phyloP scores from a whole-genome alignment of 371 early-diverging fungal species.

The Mortierella sp. region DNA sequence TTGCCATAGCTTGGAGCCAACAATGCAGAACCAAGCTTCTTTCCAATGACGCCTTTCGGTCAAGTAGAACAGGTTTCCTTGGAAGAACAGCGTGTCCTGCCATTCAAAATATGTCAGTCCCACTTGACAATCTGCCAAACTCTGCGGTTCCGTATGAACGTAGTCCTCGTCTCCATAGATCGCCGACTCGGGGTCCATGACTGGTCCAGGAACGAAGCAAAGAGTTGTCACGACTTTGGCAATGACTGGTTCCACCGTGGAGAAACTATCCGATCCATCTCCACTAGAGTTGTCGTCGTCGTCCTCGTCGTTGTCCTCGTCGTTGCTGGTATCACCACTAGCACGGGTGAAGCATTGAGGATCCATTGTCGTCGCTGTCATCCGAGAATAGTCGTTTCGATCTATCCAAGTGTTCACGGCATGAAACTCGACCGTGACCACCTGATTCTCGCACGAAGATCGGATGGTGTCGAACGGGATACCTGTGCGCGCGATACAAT shows the following conservation, averaged over 20 bases:
- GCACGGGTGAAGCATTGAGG: too few relatives aligned
- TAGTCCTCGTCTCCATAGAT: conserved; percentile 20
- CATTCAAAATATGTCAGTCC: conserved; percentile 32
- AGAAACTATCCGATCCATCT: too few relatives aligned
- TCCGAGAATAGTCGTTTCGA: conserved; percentile 14
- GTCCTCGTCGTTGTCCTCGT: too few relatives aligned
- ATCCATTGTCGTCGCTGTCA: not conserved
- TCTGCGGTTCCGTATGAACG: conserved; percentile 27
- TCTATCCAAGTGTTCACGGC: conserved; percentile 37
- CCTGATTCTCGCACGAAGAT: conserved; percentile 17
- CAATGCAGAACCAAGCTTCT: conserved; percentile 22
- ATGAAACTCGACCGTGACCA: conserved; percentile 30
- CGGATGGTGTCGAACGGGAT: conserved; percentile 25
- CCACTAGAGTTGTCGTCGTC: not conserved
- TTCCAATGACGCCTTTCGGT: conserved; percentile 15
- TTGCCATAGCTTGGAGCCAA: conserved; percentile 33
- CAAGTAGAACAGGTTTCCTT: conserved; percentile 21
- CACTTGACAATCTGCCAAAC: conserved; percentile 25
- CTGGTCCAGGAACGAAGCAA: conserved; percentile 34
- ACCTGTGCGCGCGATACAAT: conserved; percentile 20
- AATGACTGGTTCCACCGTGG: conserved; percentile 4
- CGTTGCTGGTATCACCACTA: too few relatives aligned
- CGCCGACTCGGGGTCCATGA: conserved; percentile 34
- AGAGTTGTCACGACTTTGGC: conserved; percentile 21
- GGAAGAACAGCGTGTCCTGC: conserved; percentile 7